These are phyloP conservation scores for Pythium monospermum DNA, from an alignment of 352 stramenopile genomes.

Conservation along the genomic window DNA sequence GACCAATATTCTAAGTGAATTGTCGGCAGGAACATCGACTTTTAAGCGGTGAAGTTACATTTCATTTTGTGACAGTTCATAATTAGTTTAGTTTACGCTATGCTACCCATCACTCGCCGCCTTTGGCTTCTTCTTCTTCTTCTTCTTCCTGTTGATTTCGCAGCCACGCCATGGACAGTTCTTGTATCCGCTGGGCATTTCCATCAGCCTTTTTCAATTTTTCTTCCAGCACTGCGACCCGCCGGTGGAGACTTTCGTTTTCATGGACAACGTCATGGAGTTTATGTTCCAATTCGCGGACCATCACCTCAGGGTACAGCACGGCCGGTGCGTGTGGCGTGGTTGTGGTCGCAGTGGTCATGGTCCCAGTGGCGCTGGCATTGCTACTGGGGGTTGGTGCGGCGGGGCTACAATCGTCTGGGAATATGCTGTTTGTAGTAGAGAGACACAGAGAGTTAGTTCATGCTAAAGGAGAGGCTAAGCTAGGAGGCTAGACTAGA, in stretches of 20 bases:
- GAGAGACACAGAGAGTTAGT: background rate
- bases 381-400: too few relatives aligned
- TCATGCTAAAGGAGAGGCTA: background rate
- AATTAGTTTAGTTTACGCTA: too few relatives aligned
- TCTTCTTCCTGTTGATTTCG: conserved; percentile 12
- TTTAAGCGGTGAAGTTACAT: too few relatives aligned
- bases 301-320: conserved; percentile 21
- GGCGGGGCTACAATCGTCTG: conserved; percentile 12
- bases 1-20: conserved; percentile 68
- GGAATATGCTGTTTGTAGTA: conserved; percentile 25
- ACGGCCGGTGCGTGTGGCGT: conserved; percentile 2
- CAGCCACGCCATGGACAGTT: conserved; percentile 44
- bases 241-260: conserved; percentile 34
- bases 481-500: background rate
- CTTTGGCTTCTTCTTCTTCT: too few relatives aligned
- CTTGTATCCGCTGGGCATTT: conserved; percentile 34
- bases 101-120: too few relatives aligned
- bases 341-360: too few relatives aligned
- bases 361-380: too few relatives aligned
- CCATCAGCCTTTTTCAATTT: conserved; percentile 31
- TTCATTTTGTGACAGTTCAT: too few relatives aligned
- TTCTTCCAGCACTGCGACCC: conserved; percentile 30
- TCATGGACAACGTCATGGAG: conserved; percentile 27
- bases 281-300: conserved; percentile 17
- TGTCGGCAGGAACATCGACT: too few relatives aligned